Evolutionary conservation across 768 basidiomycete species (phyloP), one percentile per base, ranked within the genome.

Genomic region (Kondoa subrosea): DNA sequence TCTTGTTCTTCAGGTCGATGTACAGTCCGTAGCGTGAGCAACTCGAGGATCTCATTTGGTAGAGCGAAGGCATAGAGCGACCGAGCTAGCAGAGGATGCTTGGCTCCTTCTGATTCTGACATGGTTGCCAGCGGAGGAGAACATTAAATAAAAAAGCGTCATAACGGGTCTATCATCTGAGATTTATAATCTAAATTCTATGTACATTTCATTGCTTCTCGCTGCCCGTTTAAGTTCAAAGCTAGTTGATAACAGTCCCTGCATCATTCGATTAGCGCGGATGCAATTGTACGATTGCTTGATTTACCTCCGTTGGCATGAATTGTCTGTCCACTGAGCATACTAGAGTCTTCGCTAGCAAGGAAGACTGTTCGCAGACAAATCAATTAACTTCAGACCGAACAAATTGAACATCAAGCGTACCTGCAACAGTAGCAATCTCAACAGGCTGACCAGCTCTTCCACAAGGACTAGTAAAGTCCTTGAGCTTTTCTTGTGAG

Each of bases 361-460:
- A 25, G 14, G 58, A 25, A 25, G 58, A 31, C 30, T 31, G 58
- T 21, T 27, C 14, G n/a, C n/a, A 14, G 4, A 25, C 30, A 25
- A 8, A 27, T 31, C 14, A 25, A 25, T 15, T 59, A 27, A 8
- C 8, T 59, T 31, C 14, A 4, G 30, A 15, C 30, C 14, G 14
- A 14, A 15, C 14, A 12, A 4, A 25, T 59, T 56, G 25, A 16
- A 34, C 70, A 29, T 27, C 64, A 64, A 82, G 76, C 77, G 80
- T 82, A 30, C 82, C 81, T 67, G 79, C 80, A 32, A 77, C 77
- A 1, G 81, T 81, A 4, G 81, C 82, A 21, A 80, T 74, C 71
- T 83, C 82, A 59, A 82, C 75, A 2, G 82, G 82, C 72, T 82
- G 82, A 16, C 81, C 82, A 0, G 81, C 78, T 56, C 82, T 76